Conservation (phyloP, 345 rosid genomes). For the Erodium maritimum region DNA sequence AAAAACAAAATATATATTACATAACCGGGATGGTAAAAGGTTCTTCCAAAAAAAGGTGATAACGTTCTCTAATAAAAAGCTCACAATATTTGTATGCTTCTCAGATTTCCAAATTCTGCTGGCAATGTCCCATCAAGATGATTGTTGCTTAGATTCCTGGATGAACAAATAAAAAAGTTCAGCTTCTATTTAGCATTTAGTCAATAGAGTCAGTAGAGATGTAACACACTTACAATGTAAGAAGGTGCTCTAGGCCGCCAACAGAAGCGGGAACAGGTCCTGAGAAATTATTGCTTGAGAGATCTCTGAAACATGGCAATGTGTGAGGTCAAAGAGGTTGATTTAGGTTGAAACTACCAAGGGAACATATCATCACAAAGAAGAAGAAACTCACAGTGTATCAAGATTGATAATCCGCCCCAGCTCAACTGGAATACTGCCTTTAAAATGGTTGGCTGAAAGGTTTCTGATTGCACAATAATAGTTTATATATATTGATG, state of each 20-base stretch:
- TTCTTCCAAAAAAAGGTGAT: background rate
- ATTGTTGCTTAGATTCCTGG: conserved; percentile 72
- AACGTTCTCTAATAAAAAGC: background rate
- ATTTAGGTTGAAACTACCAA: background rate
- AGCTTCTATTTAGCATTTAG: background rate
- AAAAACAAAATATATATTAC: background rate
- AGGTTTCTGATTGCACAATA: conserved; percentile 45
- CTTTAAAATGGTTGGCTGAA: conserved; percentile 65
- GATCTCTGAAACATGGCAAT: conserved; percentile 41
- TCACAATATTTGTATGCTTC: conserved; percentile 68
- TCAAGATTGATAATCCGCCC: conserved; percentile 86
- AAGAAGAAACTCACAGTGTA: conserved; percentile 42
- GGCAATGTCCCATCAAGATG: conserved; percentile 54
- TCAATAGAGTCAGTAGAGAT: background rate
- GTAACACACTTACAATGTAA: conserved; percentile 43
- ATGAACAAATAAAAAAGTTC: background rate
- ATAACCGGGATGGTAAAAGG: background rate
- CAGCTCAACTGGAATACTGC: conserved; percentile 56
- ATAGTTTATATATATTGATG: background rate
- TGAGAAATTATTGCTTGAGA: conserved; percentile 65
- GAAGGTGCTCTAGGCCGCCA: conserved; percentile 91
- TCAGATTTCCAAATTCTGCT: conserved; percentile 68
- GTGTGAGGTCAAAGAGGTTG: background rate
- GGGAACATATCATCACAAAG: background rate
- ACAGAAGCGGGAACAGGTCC: conserved; percentile 71